Percentiles rank a stretch among this genome's conserved stretches.
phyloP scores from a whole-genome alignment of 257 asterid genomes.

The Lithospermum erythrorhizon region DNA sequence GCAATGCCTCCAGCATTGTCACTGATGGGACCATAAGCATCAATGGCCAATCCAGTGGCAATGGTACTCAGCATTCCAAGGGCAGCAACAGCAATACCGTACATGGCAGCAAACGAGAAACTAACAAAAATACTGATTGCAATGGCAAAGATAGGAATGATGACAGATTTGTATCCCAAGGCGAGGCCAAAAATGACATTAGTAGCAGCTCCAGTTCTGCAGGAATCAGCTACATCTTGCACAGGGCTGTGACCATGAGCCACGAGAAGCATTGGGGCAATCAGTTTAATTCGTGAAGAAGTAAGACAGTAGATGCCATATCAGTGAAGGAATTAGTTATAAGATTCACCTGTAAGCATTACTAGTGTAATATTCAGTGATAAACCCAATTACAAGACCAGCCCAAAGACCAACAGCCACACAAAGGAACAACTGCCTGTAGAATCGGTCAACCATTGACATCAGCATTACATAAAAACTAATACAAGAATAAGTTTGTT shows the following conservation, averaged over 20 bases:
- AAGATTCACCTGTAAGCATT: conserved; percentile 13
- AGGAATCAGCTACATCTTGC: conserved; percentile 95
- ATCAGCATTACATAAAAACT: not conserved
- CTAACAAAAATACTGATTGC: conserved; percentile 74
- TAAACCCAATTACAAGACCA: conserved; percentile 14
- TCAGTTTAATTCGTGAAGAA: not conserved
- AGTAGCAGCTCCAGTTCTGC: conserved; percentile 96
- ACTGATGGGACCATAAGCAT: conserved; percentile 93
- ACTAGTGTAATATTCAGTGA: conserved; percentile 16
- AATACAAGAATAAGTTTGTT: not conserved
- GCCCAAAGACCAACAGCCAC: conserved; percentile 18
- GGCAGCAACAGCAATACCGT: conserved; percentile 87
- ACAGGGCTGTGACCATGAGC: conserved; percentile 32
- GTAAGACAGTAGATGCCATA: not conserved
- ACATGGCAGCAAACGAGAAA: conserved; percentile 86
- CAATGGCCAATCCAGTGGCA: conserved; percentile 87
- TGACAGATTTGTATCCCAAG: conserved; percentile 86
- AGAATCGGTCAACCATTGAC: conserved; percentile 1
- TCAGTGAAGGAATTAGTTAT: not conserved
- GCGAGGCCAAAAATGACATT: conserved; percentile 91
- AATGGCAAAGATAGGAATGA: conserved; percentile 79
- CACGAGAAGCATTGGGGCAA: not conserved
- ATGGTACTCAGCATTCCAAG: conserved; percentile 92
- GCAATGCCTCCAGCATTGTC: conserved; percentile 96
- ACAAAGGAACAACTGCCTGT: conserved; percentile 14